Percentiles rank a stretch among this genome's conserved stretches.
These are phyloP conservation scores for maize (Zea mays) DNA, from an alignment of 176 grass and related monocot species.

Conservation along the genomic window DNA sequence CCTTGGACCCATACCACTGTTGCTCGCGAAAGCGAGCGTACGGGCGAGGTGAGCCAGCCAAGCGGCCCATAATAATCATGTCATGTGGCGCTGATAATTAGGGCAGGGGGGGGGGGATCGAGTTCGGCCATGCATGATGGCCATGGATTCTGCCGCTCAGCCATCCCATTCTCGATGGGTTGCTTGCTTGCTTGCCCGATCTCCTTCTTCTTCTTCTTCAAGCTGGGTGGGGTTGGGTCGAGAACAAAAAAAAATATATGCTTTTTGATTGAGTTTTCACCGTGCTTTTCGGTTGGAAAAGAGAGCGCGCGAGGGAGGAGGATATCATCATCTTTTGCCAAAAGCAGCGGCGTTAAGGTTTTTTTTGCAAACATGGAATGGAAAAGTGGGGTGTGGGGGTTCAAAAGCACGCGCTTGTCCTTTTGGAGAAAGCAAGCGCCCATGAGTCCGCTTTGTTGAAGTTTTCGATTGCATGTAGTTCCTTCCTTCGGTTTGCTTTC, in stretches of 20 bases:
- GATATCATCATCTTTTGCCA: not conserved
- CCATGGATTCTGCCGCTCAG: constrained; percentile 41
- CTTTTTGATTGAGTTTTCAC: constrained; percentile 3
- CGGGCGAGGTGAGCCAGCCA: constrained; percentile 21
- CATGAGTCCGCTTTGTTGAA: constrained; percentile 20
- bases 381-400: constrained; percentile 1
- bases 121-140: constrained; percentile 26
- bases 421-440: constrained; percentile 42
- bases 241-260: not conserved
- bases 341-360: constrained; percentile 10
- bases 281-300: constrained; percentile 22
- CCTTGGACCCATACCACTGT: not conserved
- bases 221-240: not conserved
- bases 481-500: not conserved
- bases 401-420: constrained; percentile 51
- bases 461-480: constrained; percentile 2
- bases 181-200: constrained; percentile 15
- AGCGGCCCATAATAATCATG: constrained; percentile 33
- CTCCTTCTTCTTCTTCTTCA: constrained; percentile 3
- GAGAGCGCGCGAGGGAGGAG: not conserved
- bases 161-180: constrained; percentile 37
- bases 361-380: constrained; percentile 37
- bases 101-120: not conserved
- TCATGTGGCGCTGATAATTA: constrained; percentile 43
- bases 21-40: constrained; percentile 27